A percentile compares a stretch with the other conserved stretches of the same genome.
These are phyloP conservation scores for Leccinellum albellum DNA, from an alignment of 768 basidiomycete species.

Conservation along the genomic window DNA sequence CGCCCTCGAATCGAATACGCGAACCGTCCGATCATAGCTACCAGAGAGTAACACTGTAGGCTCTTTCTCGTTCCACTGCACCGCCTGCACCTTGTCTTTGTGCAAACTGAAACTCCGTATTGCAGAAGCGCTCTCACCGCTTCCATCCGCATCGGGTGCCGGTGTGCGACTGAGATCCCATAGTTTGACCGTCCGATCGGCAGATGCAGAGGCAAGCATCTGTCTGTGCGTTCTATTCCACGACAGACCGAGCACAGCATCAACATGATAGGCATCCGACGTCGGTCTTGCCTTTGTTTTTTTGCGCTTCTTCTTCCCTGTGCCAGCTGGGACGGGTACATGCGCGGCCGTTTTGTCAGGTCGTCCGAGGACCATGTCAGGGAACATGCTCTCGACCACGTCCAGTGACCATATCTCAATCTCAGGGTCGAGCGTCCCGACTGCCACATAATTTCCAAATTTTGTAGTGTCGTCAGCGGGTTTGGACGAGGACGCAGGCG, in stretches of 20 bases:
- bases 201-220: conserved; percentile 85
- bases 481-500: conserved; percentile 53
- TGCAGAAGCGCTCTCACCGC: conserved; percentile 46
- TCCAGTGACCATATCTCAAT: conserved; percentile 99
- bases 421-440: conserved; percentile 95
- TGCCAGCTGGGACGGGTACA: conserved; percentile 75
- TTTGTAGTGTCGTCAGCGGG: conserved; percentile 29
- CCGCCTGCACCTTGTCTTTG: conserved; percentile 93
- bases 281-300: conserved; percentile 65
- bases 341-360: conserved; percentile 81
- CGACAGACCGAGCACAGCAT: conserved; percentile 86
- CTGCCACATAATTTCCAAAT: conserved; percentile 89
- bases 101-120: conserved; percentile 83
- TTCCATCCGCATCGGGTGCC: conserved; percentile 43
- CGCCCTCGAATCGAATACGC: conserved; percentile 88
- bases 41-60: conserved; percentile 90
- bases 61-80: conserved; percentile 90
- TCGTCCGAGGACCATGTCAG: conserved; percentile 85
- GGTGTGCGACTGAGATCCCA: conserved; percentile 88
- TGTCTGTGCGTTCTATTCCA: conserved; percentile 93
- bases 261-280: conserved; percentile 78
- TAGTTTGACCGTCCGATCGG: conserved; percentile 93
- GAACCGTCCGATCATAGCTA: conserved; percentile 92
- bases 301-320: conserved; percentile 95
- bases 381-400: conserved; percentile 90